Evolutionary conservation across 2,329 filamentous ascomycete genomes (phyloP), one percentile per base, ranked within the genome.

Genomic region (Fusarium staphyleae): DNA sequence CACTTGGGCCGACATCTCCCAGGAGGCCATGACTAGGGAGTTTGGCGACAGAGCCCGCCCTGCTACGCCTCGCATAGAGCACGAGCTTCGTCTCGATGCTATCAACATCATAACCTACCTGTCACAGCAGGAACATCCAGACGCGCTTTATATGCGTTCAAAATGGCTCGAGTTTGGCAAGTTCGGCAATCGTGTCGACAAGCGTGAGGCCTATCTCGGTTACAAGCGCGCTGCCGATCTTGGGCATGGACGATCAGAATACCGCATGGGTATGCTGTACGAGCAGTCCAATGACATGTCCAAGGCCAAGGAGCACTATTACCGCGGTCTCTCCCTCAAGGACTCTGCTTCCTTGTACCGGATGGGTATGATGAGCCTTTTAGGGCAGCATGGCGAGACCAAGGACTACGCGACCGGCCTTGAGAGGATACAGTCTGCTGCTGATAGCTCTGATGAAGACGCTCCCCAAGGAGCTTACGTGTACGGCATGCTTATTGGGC

Each of bases 81-180:
- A 96, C 69, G 91, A 96, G 69, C 79, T 99, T 60, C 87, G 89
- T 57, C 78, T 88, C 42, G 95, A 99, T 72, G 92, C 95, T 26
- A 83, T 96, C 76, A 97, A 93, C 70, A 95, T 99, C 57, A 89
- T 97, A 65, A 84, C 83, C 49, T 97, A 97, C 71, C 80, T 99
- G 29, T 90, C 93, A 18, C 89, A 93, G 45, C 95, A 99, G 72
- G 86, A 88, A 59, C 95, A 99, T 66, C 95, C 95, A 18, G 92
- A 95, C 69, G 95, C 95, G 18, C 86, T 96, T 63, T 99, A 98
- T 72, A 91, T 98, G 78, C 87, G 87, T 67, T 91, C 92, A 54
- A 97, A 96, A 82, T 99, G 95, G 95, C 81, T 96, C 43, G 95
- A 99, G 72, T 99, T 98, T 80, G 95, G 95, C 65, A 96, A 96